These are phyloP conservation scores for Coemansia sp. DNA, from an alignment of 192 early-diverging fungal genomes.

Conservation along the genomic window DNA sequence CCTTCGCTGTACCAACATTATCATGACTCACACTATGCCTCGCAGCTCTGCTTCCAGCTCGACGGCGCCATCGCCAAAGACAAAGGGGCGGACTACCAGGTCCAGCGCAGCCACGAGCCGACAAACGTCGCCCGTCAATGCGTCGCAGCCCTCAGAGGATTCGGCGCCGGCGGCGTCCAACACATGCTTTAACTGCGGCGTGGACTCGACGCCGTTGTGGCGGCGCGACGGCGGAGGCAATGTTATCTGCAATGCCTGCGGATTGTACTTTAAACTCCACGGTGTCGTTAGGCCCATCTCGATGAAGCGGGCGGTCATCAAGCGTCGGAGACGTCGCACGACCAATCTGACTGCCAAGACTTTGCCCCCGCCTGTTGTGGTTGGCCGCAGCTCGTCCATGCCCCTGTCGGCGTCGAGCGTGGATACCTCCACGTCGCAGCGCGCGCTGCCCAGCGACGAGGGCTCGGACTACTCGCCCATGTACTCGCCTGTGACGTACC, in stretches of 20 bases:
- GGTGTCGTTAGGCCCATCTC: constrained; percentile 80
- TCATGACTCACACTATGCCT: constrained; percentile 1
- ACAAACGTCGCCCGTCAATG: background rate
- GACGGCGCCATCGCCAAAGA: background rate
- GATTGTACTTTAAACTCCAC: constrained; percentile 94
- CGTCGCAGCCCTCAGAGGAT: background rate
- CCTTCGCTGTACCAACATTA: background rate
- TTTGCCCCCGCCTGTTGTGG: background rate
- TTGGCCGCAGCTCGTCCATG: constrained; percentile 39
- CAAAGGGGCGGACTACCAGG: background rate
- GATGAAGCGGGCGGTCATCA: constrained; percentile 85
- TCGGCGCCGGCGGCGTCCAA: background rate
- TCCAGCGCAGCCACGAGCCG: background rate
- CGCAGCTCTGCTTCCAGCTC: background rate
- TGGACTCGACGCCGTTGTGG: constrained; percentile 91
- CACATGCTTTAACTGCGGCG: constrained; percentile 76
- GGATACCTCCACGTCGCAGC: constrained; percentile 13
- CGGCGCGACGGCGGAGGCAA: constrained; percentile 83
- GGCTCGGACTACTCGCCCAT: constrained; percentile 7
- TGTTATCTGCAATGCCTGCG: constrained; percentile 96
- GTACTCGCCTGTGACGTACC: background rate
- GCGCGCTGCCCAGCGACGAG: background rate
- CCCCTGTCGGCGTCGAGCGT: constrained; percentile 14
- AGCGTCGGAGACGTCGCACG: background rate
- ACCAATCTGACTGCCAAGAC: constrained; percentile 3